Conservation (phyloP, 2,329 filamentous ascomycete species). For the Anthostomella pinea region DNA sequence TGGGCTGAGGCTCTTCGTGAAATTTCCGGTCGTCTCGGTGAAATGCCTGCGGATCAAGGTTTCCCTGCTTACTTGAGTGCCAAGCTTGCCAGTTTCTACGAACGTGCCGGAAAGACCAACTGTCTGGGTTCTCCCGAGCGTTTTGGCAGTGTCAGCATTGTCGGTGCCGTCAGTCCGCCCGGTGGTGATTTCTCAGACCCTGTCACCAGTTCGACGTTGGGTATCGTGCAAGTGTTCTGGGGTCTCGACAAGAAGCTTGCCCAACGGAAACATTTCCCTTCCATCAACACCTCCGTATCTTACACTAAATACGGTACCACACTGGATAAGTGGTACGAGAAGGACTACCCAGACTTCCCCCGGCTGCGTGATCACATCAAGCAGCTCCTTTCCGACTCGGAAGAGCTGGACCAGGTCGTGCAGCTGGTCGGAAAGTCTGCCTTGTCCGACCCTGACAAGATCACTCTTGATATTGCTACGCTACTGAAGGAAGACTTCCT, state of each 20-base stretch:
- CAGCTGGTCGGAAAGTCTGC: constrained; percentile 98
- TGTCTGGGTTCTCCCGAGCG: constrained; percentile 86
- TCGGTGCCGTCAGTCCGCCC: constrained; percentile 93
- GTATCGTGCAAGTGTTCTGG: constrained; percentile 99
- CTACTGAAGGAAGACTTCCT: constrained; percentile 98
- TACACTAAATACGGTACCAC: constrained; percentile 95
- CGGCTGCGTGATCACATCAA: constrained; percentile 88
- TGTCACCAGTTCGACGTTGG: constrained; percentile 86
- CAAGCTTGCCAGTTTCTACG: constrained; percentile 98
- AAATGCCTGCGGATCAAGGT: constrained; percentile 99
- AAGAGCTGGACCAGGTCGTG: constrained; percentile 97
- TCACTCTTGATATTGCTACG: constrained; percentile 87
- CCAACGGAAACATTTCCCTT: constrained; percentile 98
- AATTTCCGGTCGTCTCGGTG: constrained; percentile 95
- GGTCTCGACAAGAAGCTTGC: constrained; percentile 99
- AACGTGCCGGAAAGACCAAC: constrained; percentile 86
- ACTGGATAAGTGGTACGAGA: constrained; percentile 91
- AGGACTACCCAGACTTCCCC: constrained; percentile 92
- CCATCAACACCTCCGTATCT: constrained; percentile 89
- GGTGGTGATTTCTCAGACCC: constrained; percentile 99
- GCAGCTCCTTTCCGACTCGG: constrained; percentile 89
- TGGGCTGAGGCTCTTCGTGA: constrained; percentile 99
- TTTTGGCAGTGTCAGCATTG: constrained; percentile 91
- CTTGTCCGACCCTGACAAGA: constrained; percentile 95
- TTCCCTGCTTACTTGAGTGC: constrained; percentile 97